Conservation (phyloP, 805 yeast species). For the Debaryomyces maramus region DNA sequence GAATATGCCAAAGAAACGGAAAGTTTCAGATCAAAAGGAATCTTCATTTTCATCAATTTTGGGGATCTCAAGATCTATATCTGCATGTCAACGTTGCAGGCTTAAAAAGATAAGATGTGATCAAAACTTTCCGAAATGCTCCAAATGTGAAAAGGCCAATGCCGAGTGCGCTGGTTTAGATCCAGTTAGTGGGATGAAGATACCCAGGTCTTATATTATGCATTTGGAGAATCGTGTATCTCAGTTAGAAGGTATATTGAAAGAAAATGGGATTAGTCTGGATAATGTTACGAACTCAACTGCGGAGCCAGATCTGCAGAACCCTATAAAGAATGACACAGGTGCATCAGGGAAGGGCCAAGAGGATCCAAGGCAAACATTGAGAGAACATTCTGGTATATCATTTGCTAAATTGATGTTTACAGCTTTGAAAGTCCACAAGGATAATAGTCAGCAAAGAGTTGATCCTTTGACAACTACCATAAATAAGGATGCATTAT, state of each 20-base stretch:
- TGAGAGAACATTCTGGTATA: constrained; percentile 24
- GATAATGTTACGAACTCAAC: background rate
- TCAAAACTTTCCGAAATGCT: constrained; percentile 64
- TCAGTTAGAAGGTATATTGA: constrained; percentile 53
- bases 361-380: background rate
- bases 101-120: constrained; percentile 65
- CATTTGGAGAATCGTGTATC: constrained; percentile 67
- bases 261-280: constrained; percentile 35
- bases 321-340: background rate
- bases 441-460: constrained; percentile 15
- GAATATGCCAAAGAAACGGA: constrained; percentile 9
- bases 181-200: constrained; percentile 83
- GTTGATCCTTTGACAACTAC: constrained; percentile 31
- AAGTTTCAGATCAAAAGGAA: background rate
- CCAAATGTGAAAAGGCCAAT: constrained; percentile 61
- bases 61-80: constrained; percentile 62
- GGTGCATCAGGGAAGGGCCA: background rate
- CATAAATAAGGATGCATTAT: constrained; percentile 23
- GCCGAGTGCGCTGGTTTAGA: constrained; percentile 81
- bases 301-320: background rate
- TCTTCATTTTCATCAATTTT: constrained; percentile 13
- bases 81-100: constrained; percentile 85
- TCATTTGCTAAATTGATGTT: constrained; percentile 76
- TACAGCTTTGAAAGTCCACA: constrained; percentile 67
- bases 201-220: constrained; percentile 76